Percentiles rank a stretch among this genome's conserved stretches.
These are phyloP conservation scores for Aquilaria yunnanensis DNA, from an alignment of 345 rosid genomes.

Conservation along the genomic window DNA sequence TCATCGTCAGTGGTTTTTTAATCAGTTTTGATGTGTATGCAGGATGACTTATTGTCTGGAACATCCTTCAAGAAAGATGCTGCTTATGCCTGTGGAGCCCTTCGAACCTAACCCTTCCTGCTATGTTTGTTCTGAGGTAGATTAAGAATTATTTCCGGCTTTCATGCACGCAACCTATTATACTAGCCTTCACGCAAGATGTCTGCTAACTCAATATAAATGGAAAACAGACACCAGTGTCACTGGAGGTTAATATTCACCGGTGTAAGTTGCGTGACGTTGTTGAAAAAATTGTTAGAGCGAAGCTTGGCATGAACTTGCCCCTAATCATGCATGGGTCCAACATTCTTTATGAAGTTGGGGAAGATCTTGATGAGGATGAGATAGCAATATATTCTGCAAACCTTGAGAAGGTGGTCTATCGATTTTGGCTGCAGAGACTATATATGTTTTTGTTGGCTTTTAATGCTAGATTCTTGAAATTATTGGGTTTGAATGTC, in stretches of 20 bases:
- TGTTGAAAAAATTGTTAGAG: conserved; percentile 89
- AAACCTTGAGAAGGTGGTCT: conserved; percentile 86
- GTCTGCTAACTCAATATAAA: conserved; percentile 4
- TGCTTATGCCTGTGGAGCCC: conserved; percentile 96
- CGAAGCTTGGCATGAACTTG: conserved; percentile 91
- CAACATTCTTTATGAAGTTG: conserved; percentile 88
- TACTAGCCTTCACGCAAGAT: not conserved
- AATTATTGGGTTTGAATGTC: not conserved
- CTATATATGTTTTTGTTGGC: not conserved
- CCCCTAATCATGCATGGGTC: conserved; percentile 82
- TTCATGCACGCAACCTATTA: not conserved
- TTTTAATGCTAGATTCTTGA: not conserved
- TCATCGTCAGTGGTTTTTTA: not conserved
- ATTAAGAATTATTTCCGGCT: conserved; percentile 5
- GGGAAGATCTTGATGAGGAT: conserved; percentile 88
- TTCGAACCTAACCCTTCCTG: conserved; percentile 86
- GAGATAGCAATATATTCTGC: conserved; percentile 73
- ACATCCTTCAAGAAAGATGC: conserved; percentile 77
- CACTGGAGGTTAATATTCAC: conserved; percentile 76
- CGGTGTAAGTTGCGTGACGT: conserved; percentile 77
- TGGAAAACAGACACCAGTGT: conserved; percentile 65
- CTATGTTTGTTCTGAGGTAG: conserved; percentile 96
- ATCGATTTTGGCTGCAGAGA: not conserved
- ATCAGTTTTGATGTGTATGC: conserved; percentile 20
- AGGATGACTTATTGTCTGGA: conserved; percentile 98